These are phyloP conservation scores for Podaxis sp. DNA, from an alignment of 768 basidiomycete species.

Conservation along the genomic window DNA sequence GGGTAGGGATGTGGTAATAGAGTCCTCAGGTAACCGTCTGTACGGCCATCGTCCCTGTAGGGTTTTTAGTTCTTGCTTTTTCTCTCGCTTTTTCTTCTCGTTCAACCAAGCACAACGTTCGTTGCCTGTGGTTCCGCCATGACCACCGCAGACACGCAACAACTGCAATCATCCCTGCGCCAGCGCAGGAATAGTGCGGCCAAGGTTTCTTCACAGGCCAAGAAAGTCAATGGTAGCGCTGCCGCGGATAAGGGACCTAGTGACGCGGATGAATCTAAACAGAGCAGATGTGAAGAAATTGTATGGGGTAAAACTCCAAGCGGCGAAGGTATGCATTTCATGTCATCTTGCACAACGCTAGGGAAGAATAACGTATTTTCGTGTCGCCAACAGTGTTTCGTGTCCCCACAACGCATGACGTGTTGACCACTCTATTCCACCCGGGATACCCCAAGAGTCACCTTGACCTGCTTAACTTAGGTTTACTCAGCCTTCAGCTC, in stretches of 20 bases:
- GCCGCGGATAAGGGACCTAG: slow-evolving; percentile 15
- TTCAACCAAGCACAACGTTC: slow-evolving; percentile 8
- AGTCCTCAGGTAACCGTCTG: neutral
- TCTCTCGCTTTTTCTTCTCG: neutral
- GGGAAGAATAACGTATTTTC: slow-evolving; percentile 13
- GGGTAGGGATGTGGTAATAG: neutral
- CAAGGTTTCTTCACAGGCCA: neutral
- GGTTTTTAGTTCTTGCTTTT: slow-evolving; percentile 6
- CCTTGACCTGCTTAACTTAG: slow-evolving; percentile 83
- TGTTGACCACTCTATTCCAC: slow-evolving; percentile 81
- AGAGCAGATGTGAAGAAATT: slow-evolving; percentile 42
- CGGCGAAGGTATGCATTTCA: slow-evolving; percentile 62
- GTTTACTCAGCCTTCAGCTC: slow-evolving; percentile 74
- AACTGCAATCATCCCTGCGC: slow-evolving; percentile 31
- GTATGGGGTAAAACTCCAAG: slow-evolving; percentile 88
- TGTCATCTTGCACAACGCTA: slow-evolving; percentile 2
- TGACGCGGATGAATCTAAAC: slow-evolving; percentile 18
- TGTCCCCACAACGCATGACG: slow-evolving; percentile 91
- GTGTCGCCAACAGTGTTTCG: slow-evolving; percentile 67
- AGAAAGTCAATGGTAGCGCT: slow-evolving; percentile 4
- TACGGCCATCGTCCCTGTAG: slow-evolving; percentile 3
- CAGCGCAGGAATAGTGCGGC: slow-evolving; percentile 27
- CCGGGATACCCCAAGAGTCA: slow-evolving; percentile 85
- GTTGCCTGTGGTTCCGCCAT: neutral
- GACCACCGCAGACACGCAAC: neutral